A percentile compares a stretch with the other conserved stretches of the same genome.
These are phyloP conservation scores for Paraphaeosphaeria sporulosa DNA, from an alignment of 2,329 filamentous ascomycete genomes.

Conservation along the genomic window DNA sequence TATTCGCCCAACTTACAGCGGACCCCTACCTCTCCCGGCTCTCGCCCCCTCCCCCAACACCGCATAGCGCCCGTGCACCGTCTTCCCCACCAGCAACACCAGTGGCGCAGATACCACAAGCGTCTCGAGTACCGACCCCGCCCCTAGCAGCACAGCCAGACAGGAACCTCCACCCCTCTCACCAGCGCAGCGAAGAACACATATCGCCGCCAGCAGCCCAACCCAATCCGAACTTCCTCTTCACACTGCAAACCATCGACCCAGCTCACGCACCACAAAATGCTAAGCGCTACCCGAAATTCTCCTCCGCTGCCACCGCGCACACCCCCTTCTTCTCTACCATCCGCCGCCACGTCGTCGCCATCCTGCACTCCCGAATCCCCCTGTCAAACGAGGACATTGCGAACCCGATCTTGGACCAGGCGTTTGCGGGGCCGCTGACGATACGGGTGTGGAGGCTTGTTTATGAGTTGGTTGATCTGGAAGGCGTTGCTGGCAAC, in stretches of 20 bases:
- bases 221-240: too few relatives aligned
- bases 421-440: neutral
- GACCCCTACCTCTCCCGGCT: too few relatives aligned
- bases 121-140: too few relatives aligned
- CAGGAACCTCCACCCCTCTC: too few relatives aligned
- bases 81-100: too few relatives aligned
- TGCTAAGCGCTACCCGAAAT: neutral
- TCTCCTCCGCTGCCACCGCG: neutral
- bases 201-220: too few relatives aligned
- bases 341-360: neutral
- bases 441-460: neutral
- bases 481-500: neutral
- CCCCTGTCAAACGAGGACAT: neutral
- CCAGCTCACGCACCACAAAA: neutral
- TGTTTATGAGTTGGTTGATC: neutral
- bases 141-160: too few relatives aligned
- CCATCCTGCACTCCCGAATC: neutral
- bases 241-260: neutral
- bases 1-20: too few relatives aligned
- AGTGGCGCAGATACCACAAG: too few relatives aligned
- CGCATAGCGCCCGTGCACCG: too few relatives aligned
- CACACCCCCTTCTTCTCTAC: neutral
- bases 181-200: too few relatives aligned
- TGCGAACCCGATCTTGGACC: neutral
- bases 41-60: too few relatives aligned